Base-by-base conservation (phyloP, 1,139 yeast genomes). In the Yarrowia galli region DNA sequence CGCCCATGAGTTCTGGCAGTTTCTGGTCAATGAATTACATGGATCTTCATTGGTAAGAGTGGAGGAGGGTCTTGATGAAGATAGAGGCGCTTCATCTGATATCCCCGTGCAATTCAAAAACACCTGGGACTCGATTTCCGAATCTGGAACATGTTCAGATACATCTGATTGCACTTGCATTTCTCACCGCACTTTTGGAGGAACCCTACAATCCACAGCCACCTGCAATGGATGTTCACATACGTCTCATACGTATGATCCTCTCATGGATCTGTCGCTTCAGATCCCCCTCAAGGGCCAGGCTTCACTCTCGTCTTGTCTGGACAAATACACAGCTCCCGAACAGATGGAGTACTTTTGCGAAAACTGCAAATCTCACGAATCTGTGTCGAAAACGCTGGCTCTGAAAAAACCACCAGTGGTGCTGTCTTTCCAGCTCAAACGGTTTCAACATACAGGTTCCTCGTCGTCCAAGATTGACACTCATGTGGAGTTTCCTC, bases 1-100 rank as follows among this genome's bases (percentile, higher is more conserved):
- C 77, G 98, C 99, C 0, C 99, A 95, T 78, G 99, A 95, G 77
- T 95, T 93, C 77, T 88, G 97, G 89, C 98, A 95, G 76, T 92
- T 93, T 76, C 75, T 93, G 38, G 81, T 93, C 60, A 91, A 93
- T 76, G 97, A 92, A 77, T 79, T 95, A 68, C 99, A 95, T 78
- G 72, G 77, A 49, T 69, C 72, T 15, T 74, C 73, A 56, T 70
- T 72, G 65, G 68, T 70, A n/a, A 49, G 71, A 28, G 60, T 65
- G 18, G 45, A 64, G 22, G 69, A 69, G 23, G 65, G 49, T 3
- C 43, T 22, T 10, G 67, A 38, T 3, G 56, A 66, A 54, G 53
- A 20, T 32, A 22, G 42, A 38, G 71, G 67, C 2, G 70, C 70
- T 2, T n/a, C 63, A 1, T 23, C 38, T 2, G 54, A 54, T 8